phyloP scores from a whole-genome alignment of 2,329 filamentous ascomycete genomes.

The Cladosporium cucumerinum region DNA sequence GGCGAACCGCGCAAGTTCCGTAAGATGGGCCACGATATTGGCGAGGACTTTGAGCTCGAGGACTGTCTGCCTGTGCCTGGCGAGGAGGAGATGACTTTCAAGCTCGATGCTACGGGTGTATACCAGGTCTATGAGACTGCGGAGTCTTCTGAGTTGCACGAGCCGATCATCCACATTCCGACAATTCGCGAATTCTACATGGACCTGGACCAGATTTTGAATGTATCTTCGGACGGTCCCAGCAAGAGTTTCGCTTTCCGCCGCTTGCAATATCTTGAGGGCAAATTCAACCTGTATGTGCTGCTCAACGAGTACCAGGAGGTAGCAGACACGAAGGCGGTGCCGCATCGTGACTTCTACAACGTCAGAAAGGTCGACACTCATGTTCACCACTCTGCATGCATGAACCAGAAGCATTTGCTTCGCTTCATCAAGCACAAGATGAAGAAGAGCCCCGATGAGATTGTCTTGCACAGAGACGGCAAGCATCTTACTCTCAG shows the following conservation, averaged over 20 bases:
- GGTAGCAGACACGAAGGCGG: constrained; percentile 94
- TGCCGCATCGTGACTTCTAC: constrained; percentile 97
- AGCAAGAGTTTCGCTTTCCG: constrained; percentile 97
- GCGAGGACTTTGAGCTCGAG: constrained; percentile 83
- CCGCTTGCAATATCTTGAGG: constrained; percentile 89
- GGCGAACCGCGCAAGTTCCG: constrained; percentile 52
- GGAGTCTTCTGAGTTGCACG: constrained; percentile 58
- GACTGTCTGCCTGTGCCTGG: constrained; percentile 73
- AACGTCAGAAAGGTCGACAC: constrained; percentile 98
- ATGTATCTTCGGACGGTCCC: constrained; percentile 90
- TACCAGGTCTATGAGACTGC: constrained; percentile 85
- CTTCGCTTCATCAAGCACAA: constrained; percentile 99
- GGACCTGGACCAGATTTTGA: constrained; percentile 81
- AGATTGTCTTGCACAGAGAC: constrained; percentile 88
- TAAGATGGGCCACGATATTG: constrained; percentile 86
- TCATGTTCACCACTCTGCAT: constrained; percentile 97
- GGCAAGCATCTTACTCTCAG: constrained; percentile 85
- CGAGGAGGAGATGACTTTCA: constrained; percentile 68
- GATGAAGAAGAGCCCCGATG: constrained; percentile 97
- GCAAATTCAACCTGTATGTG: constrained; percentile 92
- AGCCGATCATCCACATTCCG: constrained; percentile 78
- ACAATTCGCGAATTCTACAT: constrained; percentile 94
- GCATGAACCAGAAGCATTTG: constrained; percentile 99
- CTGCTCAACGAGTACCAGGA: constrained; percentile 97
- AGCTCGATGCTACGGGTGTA: constrained; percentile 77